A percentile compares a stretch with the other conserved stretches of the same genome.
phyloP scores from a whole-genome alignment of 345 rosid genomes.

The Euphorbia peplus region DNA sequence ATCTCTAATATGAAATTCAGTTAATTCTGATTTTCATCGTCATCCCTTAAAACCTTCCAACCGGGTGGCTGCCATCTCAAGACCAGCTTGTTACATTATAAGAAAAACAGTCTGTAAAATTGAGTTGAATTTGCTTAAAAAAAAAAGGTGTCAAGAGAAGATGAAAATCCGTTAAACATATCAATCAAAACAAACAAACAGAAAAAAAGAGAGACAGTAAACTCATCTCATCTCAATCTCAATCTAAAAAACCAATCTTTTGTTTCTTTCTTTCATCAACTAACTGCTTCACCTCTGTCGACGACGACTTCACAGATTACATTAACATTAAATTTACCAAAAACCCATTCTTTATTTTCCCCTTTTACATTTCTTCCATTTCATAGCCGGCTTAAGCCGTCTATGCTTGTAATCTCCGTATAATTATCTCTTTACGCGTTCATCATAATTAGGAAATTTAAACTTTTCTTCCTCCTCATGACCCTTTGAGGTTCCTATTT shows the following conservation, averaged over 20 bases:
- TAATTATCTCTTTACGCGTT: slow-evolving; percentile 41
- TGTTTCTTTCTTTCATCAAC: too few relatives aligned
- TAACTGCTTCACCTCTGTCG: neutral
- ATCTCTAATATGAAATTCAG: too few relatives aligned
- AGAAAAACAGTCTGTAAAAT: neutral
- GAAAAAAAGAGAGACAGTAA: too few relatives aligned
- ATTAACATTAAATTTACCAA: too few relatives aligned
- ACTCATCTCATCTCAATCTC: too few relatives aligned
- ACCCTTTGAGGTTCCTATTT: neutral
- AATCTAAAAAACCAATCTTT: neutral
- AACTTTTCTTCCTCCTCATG: slow-evolving; percentile 14
- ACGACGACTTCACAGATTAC: neutral
- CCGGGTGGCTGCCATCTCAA: too few relatives aligned
- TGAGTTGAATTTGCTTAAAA: too few relatives aligned
- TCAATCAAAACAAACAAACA: neutral
- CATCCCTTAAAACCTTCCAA: too few relatives aligned
- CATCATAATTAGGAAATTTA: slow-evolving; percentile 12
- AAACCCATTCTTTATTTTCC: neutral
- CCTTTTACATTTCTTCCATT: neutral
- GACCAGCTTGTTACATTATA: too few relatives aligned
- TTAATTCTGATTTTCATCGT: too few relatives aligned
- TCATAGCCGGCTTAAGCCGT: slow-evolving; percentile 30
- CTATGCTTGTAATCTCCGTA: neutral
- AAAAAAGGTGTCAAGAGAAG: neutral
- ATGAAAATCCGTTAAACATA: slow-evolving; percentile 11